Base-by-base conservation (phyloP, 2,329 filamentous ascomycete species). In the Fusarium sulawesiense region DNA sequence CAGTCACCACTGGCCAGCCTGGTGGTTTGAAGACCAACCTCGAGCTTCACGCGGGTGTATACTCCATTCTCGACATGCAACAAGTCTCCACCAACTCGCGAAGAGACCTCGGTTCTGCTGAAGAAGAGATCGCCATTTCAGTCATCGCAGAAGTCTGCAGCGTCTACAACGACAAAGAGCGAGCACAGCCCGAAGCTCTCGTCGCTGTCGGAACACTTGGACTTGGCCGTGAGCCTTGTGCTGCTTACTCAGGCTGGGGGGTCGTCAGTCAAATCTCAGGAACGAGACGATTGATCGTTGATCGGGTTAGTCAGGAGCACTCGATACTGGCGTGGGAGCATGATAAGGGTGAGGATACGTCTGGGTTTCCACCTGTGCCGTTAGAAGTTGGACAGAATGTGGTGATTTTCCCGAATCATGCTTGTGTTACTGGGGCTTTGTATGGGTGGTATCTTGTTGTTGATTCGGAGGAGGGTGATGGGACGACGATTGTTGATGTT, bases 41-140 rank as follows among this genome's bases (percentile, higher is more conserved):
- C 1, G 89, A 91, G 68, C 77, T 91, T 2, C 89, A 92, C 67
- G 89, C 89, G 0, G 89, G 89, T 1, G 88, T 90, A 2, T 92
- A 91, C 71, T 86, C 89, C 0, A 76, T 89, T 7, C 81, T 91
- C 7, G 89, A 91, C 70, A 83, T 91, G 73, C 89, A 92, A 71
- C 89, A 92, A 72, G 76, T 91, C 0, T 86, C 88, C 0, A 90
- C 89, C 0, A 80, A 86, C 13, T 85, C 40, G 70, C 81, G 34
- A 58, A 76, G 1, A 58, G 72, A 23, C 1, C 54, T 74, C 1
- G 68, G 74, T 29, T 37, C 48, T 25, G 79, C 42, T 76, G 78
- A 58, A 78, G 81, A 76, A 0, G 85, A 87, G 56, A 83, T 92
- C 21, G 88, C 84, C 0, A 78, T 90, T 1, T 84, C 85, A 0